These are phyloP conservation scores for Saraca asoca DNA, from an alignment of 331 rosid species.

Conservation along the genomic window DNA sequence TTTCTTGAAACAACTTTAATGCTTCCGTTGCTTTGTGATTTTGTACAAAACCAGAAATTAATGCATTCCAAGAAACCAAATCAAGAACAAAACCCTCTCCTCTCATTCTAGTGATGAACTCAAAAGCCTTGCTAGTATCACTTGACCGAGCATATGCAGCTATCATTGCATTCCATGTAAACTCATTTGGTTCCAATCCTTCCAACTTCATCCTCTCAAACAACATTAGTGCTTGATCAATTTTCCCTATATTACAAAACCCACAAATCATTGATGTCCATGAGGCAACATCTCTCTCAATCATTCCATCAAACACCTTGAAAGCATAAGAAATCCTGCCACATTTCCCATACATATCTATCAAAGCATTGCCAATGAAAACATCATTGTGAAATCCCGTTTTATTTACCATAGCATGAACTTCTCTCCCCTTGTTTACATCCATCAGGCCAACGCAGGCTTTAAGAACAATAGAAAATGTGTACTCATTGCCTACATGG, in stretches of 20 bases:
- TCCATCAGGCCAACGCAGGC: constrained; percentile 70
- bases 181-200: constrained; percentile 62
- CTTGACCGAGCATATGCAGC: constrained; percentile 56
- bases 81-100: constrained; percentile 54
- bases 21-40: constrained; percentile 46
- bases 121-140: constrained; percentile 40
- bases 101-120: constrained; percentile 50
- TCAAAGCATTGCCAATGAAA: constrained; percentile 50
- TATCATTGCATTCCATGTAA: constrained; percentile 70
- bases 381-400: constrained; percentile 47
- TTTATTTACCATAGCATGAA: constrained; percentile 58
- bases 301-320: constrained; percentile 53
- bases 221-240: constrained; percentile 41
- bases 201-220: constrained; percentile 68
- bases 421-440: constrained; percentile 52
- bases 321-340: constrained; percentile 47
- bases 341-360: constrained; percentile 70
- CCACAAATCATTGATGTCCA: constrained; percentile 70
- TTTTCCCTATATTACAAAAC: constrained; percentile 48
- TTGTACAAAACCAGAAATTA: constrained; percentile 59
- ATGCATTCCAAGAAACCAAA: constrained; percentile 64
- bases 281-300: constrained; percentile 60
- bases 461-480: constrained; percentile 55
- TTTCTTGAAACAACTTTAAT: constrained; percentile 44
- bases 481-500: constrained; percentile 47